phyloP scores from a whole-genome alignment of 1,284 basidiomycete genomes.

The Rhodotorula sp. region DNA sequence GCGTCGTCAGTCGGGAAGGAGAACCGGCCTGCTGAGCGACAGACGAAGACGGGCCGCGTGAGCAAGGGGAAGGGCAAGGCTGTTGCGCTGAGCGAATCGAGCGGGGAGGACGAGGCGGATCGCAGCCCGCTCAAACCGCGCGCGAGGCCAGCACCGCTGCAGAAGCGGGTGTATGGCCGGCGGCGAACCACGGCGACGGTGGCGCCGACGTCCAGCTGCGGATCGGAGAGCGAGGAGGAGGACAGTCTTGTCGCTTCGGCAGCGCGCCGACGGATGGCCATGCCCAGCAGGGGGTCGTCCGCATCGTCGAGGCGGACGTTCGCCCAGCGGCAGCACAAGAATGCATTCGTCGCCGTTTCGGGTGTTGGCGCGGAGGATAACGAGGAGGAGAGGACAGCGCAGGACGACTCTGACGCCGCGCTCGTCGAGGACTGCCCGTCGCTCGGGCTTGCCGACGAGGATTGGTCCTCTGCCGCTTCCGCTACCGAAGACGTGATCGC shows the following conservation, averaged over 20 bases:
- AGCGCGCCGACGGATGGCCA: neutral
- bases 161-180: slow-evolving; percentile 1
- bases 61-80: neutral
- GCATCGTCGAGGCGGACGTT: neutral
- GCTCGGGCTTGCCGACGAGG: neutral
- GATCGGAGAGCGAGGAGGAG: neutral
- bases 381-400: too few species aligned
- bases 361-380: neutral
- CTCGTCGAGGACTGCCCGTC: neutral
- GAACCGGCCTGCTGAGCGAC: neutral
- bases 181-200: neutral
- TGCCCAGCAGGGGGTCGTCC: neutral
- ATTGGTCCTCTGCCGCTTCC: neutral
- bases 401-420: too few species aligned
- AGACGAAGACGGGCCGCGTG: neutral
- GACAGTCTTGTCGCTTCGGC: neutral
- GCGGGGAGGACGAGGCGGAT: neutral
- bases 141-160: neutral
- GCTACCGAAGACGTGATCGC: neutral
- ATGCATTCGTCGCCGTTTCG: neutral
- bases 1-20: neutral
- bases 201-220: neutral
- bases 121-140: neutral
- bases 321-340: neutral
- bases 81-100: neutral